phyloP scores from a whole-genome alignment of 169 alveolate species.

The Besnoitia besnoiti region DNA sequence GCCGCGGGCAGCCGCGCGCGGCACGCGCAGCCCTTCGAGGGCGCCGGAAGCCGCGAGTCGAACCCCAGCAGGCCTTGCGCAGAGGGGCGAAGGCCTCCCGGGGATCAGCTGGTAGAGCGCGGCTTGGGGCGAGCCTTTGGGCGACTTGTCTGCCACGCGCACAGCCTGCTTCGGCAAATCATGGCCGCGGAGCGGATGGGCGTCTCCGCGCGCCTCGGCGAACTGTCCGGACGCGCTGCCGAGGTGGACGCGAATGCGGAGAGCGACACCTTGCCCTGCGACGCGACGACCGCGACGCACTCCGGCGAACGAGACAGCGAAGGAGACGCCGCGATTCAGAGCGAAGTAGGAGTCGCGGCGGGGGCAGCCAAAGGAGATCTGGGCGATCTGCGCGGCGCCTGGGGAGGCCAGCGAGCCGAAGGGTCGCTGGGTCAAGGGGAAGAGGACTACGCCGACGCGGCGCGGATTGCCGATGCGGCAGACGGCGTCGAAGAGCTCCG shows the following conservation, averaged over 20 bases:
- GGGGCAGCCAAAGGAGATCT: not conserved
- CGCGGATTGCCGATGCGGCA: no score
- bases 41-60: not conserved
- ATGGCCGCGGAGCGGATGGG: not conserved
- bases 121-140: not conserved
- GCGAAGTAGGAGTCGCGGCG: not conserved
- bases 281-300: not conserved
- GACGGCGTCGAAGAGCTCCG: no score
- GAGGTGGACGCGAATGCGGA: not conserved
- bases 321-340: not conserved
- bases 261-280: not conserved
- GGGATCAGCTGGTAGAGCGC: not conserved
- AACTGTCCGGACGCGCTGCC: not conserved
- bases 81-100: no score
- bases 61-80: no score
- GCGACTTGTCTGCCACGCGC: not conserved
- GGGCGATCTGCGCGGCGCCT: no score
- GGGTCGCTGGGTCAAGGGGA: no score
- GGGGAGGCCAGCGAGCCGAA: no score
- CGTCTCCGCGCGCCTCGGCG: no score
- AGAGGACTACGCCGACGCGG: no score
- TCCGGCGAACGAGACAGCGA: not conserved
- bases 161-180: not conserved
- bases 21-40: not conserved
- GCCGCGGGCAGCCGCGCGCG: not conserved